phyloP scores from a whole-genome alignment of 805 yeast genomes.

The Hanseniaspora jakobsenii region DNA sequence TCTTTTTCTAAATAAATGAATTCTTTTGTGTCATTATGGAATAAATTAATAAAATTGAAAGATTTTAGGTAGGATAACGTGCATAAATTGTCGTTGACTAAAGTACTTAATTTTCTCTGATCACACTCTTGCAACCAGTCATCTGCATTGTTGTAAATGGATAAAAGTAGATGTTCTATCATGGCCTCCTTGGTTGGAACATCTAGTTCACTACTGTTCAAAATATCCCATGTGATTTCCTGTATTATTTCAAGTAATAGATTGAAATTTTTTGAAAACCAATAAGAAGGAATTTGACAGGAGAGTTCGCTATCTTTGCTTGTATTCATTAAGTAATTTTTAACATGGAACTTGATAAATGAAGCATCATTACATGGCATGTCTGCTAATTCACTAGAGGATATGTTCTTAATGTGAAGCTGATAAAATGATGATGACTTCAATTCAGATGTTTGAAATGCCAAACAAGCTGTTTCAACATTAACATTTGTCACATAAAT shows the following conservation, averaged over 20 bases:
- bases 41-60: background rate
- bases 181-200: background rate
- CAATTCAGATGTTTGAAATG: slow-evolving; percentile 4
- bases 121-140: background rate
- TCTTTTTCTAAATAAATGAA: background rate
- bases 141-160: background rate
- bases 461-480: slow-evolving; percentile 1
- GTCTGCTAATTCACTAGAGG: no score
- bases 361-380: background rate
- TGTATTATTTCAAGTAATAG: background rate
- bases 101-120: background rate
- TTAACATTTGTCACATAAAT: background rate
- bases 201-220: background rate
- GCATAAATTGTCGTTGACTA: background rate
- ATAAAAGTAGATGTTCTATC: background rate
- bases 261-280: background rate
- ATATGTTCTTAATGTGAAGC: slow-evolving; percentile 3
- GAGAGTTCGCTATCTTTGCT: background rate
- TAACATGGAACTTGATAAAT: slow-evolving; percentile 1
- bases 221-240: no score
- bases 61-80: background rate
- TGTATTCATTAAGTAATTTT: slow-evolving; percentile 1
- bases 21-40: background rate
- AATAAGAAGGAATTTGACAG: background rate
- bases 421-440: slow-evolving; percentile 2